Percentiles rank a stretch among this genome's conserved stretches.
Evolutionary conservation across 208 protist species (phyloP).

Genomic region (Leishmania lainsoni): DNA sequence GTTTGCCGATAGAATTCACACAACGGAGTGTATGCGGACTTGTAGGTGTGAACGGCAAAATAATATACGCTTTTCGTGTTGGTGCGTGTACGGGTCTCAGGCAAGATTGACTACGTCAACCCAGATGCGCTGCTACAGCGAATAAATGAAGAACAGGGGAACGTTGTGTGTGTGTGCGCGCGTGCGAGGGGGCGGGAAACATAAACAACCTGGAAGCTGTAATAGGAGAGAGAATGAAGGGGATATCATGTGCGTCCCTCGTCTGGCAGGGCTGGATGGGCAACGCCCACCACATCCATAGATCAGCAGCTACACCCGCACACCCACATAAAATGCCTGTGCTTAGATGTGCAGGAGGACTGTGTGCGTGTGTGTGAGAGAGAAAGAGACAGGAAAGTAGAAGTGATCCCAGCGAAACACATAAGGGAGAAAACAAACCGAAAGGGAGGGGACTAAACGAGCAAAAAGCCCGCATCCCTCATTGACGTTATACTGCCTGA

Average conservation of each 20-base stretch:
- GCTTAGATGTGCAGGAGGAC: background rate
- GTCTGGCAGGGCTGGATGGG: background rate
- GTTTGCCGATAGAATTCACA: background rate
- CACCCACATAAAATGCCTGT: background rate
- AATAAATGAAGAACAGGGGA: background rate
- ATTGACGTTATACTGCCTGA: background rate
- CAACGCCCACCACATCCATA: background rate
- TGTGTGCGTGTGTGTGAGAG: background rate
- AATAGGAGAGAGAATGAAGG: background rate
- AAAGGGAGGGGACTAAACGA: constrained; percentile 6
- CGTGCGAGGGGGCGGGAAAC: background rate
- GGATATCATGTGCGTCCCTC: background rate
- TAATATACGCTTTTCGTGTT: background rate
- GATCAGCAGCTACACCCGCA: background rate
- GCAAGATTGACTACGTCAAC: background rate
- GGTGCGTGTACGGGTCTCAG: background rate
- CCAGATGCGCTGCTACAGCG: background rate
- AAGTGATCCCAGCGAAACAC: constrained; percentile 9
- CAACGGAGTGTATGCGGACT: no score
- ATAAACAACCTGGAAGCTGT: background rate
- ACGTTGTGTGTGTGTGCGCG: background rate
- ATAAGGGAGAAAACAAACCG: constrained; percentile 21
- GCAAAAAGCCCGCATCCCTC: no score
- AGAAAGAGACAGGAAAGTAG: constrained; percentile 18
- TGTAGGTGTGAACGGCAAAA: no score